Percentiles rank a stretch among this genome's conserved stretches.
Evolutionary conservation across 2,329 filamentous ascomycete genomes (phyloP).

Genomic region (Hypoxylon sp.): DNA sequence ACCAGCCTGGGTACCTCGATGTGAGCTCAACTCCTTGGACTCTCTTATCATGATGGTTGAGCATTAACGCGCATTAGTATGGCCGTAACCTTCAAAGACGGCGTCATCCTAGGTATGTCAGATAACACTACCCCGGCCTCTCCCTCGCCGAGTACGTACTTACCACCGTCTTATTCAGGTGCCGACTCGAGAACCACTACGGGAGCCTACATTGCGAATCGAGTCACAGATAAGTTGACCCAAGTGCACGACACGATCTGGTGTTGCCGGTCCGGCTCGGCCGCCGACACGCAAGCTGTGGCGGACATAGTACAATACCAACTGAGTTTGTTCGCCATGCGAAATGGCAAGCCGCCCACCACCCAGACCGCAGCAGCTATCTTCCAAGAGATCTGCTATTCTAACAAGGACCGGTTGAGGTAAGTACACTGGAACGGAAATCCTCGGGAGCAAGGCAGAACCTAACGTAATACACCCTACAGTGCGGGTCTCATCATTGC

Average conservation of each 20-base stretch:
- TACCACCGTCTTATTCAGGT: constrained; percentile 62
- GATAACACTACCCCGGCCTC: background rate
- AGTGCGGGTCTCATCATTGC: constrained; percentile 98
- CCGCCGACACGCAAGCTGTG: constrained; percentile 97
- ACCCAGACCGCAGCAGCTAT: constrained; percentile 95
- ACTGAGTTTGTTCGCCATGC: constrained; percentile 90
- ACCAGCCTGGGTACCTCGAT: constrained; percentile 94
- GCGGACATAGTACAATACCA: constrained; percentile 99
- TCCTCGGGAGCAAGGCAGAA: background rate
- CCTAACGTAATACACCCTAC: constrained; percentile 28
- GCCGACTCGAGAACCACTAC: constrained; percentile 98
- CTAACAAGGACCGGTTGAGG: constrained; percentile 95
- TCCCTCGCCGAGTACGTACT: constrained; percentile 12
- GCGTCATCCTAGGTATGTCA: constrained; percentile 86
- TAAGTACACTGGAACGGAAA: constrained; percentile 60
- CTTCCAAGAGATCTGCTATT: constrained; percentile 98
- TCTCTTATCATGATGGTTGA: constrained; percentile 9
- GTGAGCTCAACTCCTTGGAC: constrained; percentile 66
- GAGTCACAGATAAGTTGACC: constrained; percentile 99
- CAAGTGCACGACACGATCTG: constrained; percentile 99
- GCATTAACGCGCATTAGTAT: constrained; percentile 72
- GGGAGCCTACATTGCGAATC: constrained; percentile 97
- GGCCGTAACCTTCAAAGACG: constrained; percentile 99
- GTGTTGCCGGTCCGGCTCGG: constrained; percentile 98
- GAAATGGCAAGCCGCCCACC: constrained; percentile 89